Percentiles rank a stretch among this genome's conserved stretches.
These are phyloP conservation scores for Rhododendron griersonianum DNA, from an alignment of 148 eudicot genomes.

Conservation along the genomic window DNA sequence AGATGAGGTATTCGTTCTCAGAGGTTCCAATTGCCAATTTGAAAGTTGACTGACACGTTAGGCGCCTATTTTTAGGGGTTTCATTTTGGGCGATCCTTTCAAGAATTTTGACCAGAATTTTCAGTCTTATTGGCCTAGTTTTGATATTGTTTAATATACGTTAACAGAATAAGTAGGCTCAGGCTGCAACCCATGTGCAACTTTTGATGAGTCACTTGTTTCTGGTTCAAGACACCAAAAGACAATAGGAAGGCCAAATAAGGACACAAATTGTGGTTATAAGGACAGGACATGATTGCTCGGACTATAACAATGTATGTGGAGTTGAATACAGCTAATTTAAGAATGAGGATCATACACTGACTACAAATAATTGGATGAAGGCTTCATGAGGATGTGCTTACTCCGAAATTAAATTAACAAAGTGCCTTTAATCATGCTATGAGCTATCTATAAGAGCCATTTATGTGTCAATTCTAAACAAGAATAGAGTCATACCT, in stretches of 20 bases:
- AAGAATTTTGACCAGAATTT: neutral
- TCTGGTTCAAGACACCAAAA: neutral
- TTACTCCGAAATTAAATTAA: neutral
- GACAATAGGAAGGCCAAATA: neutral
- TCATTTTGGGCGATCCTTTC: neutral
- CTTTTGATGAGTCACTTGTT: neutral
- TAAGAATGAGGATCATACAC: neutral
- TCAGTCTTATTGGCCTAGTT: neutral
- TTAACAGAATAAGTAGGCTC: neutral
- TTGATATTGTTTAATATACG: neutral
- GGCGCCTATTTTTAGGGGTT: neutral
- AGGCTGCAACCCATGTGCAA: neutral
- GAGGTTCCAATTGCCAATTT: neutral
- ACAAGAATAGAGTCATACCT: constrained; percentile 41
- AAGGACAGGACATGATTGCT: neutral
- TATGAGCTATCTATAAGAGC: neutral
- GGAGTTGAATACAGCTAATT: neutral
- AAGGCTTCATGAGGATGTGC: neutral
- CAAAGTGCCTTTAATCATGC: neutral
- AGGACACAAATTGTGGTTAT: neutral
- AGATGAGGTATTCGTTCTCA: neutral
- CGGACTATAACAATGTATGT: neutral
- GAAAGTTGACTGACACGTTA: neutral
- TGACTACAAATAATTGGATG: neutral
- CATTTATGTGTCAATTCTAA: neutral